phyloP scores from a whole-genome alignment of 805 yeast species.

The Citeromyces matritensis region DNA sequence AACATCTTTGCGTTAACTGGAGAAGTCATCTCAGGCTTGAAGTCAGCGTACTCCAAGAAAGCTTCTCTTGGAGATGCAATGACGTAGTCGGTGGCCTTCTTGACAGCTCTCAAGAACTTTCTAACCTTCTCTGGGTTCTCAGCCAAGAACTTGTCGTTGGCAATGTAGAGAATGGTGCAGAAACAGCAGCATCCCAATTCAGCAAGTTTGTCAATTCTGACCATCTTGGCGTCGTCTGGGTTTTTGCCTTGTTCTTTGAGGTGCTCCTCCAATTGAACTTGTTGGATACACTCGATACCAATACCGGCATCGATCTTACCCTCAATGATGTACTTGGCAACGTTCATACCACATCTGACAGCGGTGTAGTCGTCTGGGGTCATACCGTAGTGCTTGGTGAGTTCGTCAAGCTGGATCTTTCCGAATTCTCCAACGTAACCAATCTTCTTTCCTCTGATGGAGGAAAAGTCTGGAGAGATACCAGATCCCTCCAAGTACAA shows the following conservation, averaged over 20 bases:
- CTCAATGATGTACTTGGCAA: conserved; percentile 36
- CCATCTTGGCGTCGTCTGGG: conserved; percentile 32
- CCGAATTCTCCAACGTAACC: conserved; percentile 50
- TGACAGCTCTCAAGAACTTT: conserved; percentile 29
- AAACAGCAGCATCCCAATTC: conserved; percentile 45
- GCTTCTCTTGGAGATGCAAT: conserved; percentile 26
- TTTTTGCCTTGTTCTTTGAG: conserved; percentile 25
- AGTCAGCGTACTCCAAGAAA: conserved; percentile 26
- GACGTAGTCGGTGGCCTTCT: conserved; percentile 34
- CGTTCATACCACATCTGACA: conserved; percentile 46
- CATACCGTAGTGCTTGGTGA: conserved; percentile 41
- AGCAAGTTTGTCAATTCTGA: conserved; percentile 39
- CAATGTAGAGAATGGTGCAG: conserved; percentile 39
- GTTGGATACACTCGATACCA: conserved; percentile 46
- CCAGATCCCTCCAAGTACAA: conserved; percentile 34
- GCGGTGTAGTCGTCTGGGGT: conserved; percentile 40
- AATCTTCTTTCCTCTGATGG: conserved; percentile 35
- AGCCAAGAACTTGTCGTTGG: conserved; percentile 31
- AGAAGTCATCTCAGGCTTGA: conserved; percentile 30
- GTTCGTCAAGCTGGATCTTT: conserved; percentile 40
- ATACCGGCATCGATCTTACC: conserved; percentile 43
- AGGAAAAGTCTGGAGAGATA: conserved; percentile 29
- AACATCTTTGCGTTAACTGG: conserved; percentile 26
- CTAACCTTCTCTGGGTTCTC: conserved; percentile 28
- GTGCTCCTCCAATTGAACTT: conserved; percentile 39